These are phyloP conservation scores for Ogataea naganishii DNA, from an alignment of 805 yeast genomes.

Conservation along the genomic window DNA sequence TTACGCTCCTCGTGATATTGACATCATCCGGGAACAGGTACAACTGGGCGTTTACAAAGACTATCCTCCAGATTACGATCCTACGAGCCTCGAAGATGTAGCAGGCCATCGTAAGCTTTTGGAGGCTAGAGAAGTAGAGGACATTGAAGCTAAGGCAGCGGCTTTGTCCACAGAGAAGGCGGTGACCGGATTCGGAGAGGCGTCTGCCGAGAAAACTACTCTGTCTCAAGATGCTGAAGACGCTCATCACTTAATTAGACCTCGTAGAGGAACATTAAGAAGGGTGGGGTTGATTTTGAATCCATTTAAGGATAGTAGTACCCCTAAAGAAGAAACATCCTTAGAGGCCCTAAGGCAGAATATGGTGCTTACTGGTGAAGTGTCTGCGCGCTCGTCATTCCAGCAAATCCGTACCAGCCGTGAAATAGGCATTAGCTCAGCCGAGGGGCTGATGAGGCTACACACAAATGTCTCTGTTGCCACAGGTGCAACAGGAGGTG, in stretches of 20 bases:
- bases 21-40: constrained; percentile 58
- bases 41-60: constrained; percentile 40
- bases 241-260: constrained; percentile 1
- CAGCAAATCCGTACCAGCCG: constrained; percentile 17
- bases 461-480: constrained; percentile 11
- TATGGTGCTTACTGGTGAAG: constrained; percentile 15
- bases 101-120: constrained; percentile 9
- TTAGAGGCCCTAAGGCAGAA: constrained; percentile 11
- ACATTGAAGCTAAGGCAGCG: constrained; percentile 4
- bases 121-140: constrained; percentile 2
- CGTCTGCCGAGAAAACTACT: too few species aligned
- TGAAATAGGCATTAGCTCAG: constrained; percentile 14
- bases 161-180: constrained; percentile 8
- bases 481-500: too few species aligned
- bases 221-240: neutral
- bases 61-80: constrained; percentile 44
- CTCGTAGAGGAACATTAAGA: constrained; percentile 11
- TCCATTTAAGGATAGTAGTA: constrained; percentile 1
- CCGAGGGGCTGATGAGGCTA: constrained; percentile 15
- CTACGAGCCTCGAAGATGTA: constrained; percentile 32
- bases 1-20: constrained; percentile 58
- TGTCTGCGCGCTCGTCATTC: constrained; percentile 14
- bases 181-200: constrained; percentile 8
- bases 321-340: constrained; percentile 3
- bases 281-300: constrained; percentile 6